A percentile compares a stretch with the other conserved stretches of the same genome.
Evolutionary conservation across 2,329 filamentous ascomycete species (phyloP).

Genomic region (Aspergillus aculeatus): DNA sequence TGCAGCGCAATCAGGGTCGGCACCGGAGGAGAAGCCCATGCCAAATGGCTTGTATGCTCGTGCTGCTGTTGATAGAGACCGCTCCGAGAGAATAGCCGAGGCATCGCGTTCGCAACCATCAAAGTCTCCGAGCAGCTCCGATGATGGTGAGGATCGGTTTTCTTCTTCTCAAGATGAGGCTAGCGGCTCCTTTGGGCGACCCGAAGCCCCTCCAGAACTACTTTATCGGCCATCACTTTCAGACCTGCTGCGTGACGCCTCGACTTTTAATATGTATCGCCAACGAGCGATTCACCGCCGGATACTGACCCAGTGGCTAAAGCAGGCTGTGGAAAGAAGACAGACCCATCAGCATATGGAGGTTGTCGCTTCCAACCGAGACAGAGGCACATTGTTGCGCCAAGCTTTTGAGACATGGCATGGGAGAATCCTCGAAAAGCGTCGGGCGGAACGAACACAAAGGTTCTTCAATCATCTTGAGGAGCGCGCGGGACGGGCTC

Average conservation of each 20-base stretch:
- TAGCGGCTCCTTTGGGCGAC: constrained; percentile 27
- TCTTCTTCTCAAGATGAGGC: constrained; percentile 23
- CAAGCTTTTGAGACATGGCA: constrained; percentile 55
- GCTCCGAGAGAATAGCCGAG: constrained; percentile 29
- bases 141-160: constrained; percentile 21
- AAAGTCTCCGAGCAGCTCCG: constrained; percentile 19
- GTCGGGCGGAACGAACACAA: constrained; percentile 48
- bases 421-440: constrained; percentile 39
- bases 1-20: constrained; percentile 13
- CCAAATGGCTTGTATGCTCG: constrained; percentile 29
- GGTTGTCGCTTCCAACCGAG: constrained; percentile 48
- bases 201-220: constrained; percentile 37
- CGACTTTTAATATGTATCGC: constrained; percentile 47
- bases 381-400: constrained; percentile 52
- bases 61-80: constrained; percentile 31
- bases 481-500: constrained; percentile 60
- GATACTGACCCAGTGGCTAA: constrained; percentile 50
- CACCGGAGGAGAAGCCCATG: constrained; percentile 15
- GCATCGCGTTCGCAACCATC: constrained; percentile 15
- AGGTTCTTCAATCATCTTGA: constrained; percentile 58
- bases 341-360: constrained; percentile 42
- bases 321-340: constrained; percentile 40
- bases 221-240: constrained; percentile 52
- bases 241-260: constrained; percentile 52
- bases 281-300: constrained; percentile 39